Percentiles rank a stretch among this genome's conserved stretches.
Evolutionary conservation across 2,329 filamentous ascomycete genomes (phyloP).

Genomic region (Exophiala viscosa): DNA sequence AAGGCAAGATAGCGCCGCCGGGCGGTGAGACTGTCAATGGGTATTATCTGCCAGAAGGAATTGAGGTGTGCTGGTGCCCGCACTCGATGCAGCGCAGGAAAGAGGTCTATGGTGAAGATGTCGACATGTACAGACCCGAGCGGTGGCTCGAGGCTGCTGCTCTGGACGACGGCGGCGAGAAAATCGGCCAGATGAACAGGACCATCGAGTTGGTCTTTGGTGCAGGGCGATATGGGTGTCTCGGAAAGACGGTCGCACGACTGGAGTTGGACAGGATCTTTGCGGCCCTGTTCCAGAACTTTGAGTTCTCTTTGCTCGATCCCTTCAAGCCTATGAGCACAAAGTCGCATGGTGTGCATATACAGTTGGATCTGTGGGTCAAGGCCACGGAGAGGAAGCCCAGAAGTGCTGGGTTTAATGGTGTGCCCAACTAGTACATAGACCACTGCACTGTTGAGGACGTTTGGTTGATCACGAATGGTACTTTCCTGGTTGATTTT

Average conservation of each 20-base stretch:
- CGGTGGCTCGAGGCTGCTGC: constrained; percentile 45
- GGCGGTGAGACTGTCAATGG: constrained; percentile 39
- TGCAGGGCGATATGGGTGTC: constrained; percentile 44
- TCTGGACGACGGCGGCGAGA: constrained; percentile 24
- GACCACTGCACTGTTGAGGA: too few species aligned
- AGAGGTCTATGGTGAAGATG: constrained; percentile 40
- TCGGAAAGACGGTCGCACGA: constrained; percentile 47
- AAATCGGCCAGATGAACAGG: constrained; percentile 38
- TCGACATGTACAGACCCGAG: constrained; percentile 46
- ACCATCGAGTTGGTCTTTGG: constrained; percentile 46
- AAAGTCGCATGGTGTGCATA: constrained; percentile 15
- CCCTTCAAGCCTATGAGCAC: constrained; percentile 9
- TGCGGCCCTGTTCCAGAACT: constrained; percentile 34
- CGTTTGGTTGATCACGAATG: too few species aligned
- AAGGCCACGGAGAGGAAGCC: not conserved
- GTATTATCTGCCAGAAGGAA: constrained; percentile 46
- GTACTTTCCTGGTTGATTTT: too few species aligned
- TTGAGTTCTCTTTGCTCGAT: constrained; percentile 15
- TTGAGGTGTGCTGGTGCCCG: constrained; percentile 44
- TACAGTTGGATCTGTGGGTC: constrained; percentile 22
- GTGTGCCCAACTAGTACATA: too few species aligned
- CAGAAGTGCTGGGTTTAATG: too few species aligned
- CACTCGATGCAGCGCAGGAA: constrained; percentile 41
- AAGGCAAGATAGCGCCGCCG: constrained; percentile 36
- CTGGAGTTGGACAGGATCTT: constrained; percentile 50